Base-by-base conservation (phyloP, 2,329 filamentous ascomycete genomes). In the Aotearoamyces nothofagi region DNA sequence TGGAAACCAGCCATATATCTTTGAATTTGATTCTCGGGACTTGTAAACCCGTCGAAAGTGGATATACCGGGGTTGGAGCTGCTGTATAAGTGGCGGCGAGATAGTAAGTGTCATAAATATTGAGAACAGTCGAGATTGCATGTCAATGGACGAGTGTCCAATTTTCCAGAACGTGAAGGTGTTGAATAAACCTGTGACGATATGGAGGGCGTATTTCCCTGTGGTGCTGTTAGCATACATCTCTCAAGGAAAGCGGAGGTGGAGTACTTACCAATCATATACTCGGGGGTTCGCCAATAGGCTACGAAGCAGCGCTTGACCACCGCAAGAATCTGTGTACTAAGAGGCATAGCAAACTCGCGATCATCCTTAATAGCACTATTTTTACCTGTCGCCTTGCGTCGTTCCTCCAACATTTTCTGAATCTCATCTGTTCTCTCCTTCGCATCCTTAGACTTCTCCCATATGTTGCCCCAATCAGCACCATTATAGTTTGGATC, bases 381-480 rank as follows among this genome's bases (percentile, higher is more conserved):
- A n/a, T n/a, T n/a, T n/a, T n/a, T n/a, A n/a, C n/a, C n/a, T n/a
- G n/a, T n/a, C 19, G n/a, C 19, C 19, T 7, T 20, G 19, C n/a
- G 19, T n/a, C n/a, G 8, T 20, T 20, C 19, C 8, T 7, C 19
- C 39, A 2, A 22, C 16, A 14, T 39, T 42, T 24, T 46, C 37
- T 15, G 58, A 56, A 22, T 73, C 58, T 32, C 86, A 83, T 41
- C 84, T 76, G 8, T 66, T 52, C 5, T 73, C 50, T 11, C 82
- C 55, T 2, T 53, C 34, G 69, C 68, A 42, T 83, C 63, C 7
- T 68, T 54, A 0, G 75, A 82, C 24, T 65, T 65, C 15, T 57
- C 55, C 79, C 80, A 86, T 45, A 80, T 75, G 19, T 80, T 66
- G 44, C 78, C 76, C 79, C 79, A 86, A 36, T n/a, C n/a, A n/a